Evolutionary conservation across 768 basidiomycete genomes (phyloP).

Genomic region (Sporobolomyces pararoseus): DNA sequence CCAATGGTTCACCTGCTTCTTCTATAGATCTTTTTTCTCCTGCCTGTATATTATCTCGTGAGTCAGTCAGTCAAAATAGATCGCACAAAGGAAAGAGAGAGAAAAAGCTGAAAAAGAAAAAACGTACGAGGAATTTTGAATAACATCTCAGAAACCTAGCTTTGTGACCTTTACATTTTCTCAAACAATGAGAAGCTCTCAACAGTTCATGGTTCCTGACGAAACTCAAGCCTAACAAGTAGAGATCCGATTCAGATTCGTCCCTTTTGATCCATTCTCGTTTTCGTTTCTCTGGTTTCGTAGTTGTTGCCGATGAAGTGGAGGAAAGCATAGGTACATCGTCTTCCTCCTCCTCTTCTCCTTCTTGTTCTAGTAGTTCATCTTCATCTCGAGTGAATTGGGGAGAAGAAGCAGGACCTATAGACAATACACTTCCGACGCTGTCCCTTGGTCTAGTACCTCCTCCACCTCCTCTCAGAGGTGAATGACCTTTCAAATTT

Average conservation of each 20-base stretch:
- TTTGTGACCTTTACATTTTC: slow-evolving; percentile 64
- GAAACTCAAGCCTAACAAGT: slow-evolving; percentile 67
- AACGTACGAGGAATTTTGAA: slow-evolving; percentile 78
- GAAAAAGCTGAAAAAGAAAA: neutral
- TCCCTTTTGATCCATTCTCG: slow-evolving; percentile 39
- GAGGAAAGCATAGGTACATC: neutral
- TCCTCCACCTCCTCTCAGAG: neutral
- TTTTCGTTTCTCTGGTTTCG: slow-evolving; percentile 33
- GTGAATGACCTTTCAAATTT: neutral
- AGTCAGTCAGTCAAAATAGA: neutral
- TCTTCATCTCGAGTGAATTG: neutral
- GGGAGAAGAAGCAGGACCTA: slow-evolving; percentile 24
- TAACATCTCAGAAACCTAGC: slow-evolving; percentile 75
- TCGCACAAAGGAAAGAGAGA: no score
- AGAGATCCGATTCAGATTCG: slow-evolving; percentile 63
- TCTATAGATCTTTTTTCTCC: slow-evolving; percentile 76
- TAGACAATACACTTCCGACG: slow-evolving; percentile 28
- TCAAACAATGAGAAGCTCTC: slow-evolving; percentile 65
- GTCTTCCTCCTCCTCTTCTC: neutral
- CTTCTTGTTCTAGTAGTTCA: neutral
- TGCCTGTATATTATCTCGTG: slow-evolving; percentile 55
- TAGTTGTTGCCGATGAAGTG: neutral
- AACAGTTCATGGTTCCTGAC: slow-evolving; percentile 74
- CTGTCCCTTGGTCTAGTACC: slow-evolving; percentile 10
- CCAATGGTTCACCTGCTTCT: slow-evolving; percentile 64